Conservation (phyloP, 192 early-diverging fungal genomes). For the Mycoemilia scoparia region DNA sequence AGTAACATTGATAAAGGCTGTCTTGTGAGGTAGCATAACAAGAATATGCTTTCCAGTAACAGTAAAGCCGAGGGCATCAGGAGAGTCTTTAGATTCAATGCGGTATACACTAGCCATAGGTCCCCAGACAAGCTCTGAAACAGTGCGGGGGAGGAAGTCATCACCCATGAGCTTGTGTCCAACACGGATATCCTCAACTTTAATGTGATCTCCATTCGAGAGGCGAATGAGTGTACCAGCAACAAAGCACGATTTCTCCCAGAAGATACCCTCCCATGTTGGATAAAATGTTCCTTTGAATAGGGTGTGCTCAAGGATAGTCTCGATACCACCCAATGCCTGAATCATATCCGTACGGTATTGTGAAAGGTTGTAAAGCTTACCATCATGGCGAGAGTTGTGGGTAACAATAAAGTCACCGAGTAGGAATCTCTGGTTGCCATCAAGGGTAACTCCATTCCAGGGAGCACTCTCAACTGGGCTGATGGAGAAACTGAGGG, state of each 20-base stretch:
- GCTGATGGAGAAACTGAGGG: too few relatives aligned
- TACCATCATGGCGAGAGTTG: slow-evolving; percentile 66
- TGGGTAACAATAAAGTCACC: slow-evolving; percentile 23
- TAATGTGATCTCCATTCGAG: slow-evolving; percentile 10
- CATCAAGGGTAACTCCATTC: too few relatives aligned
- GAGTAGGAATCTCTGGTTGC: slow-evolving; percentile 28
- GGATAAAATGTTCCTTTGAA: slow-evolving; percentile 98
- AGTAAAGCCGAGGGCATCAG: slow-evolving; percentile 1
- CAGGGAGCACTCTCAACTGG: too few relatives aligned
- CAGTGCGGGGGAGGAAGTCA: slow-evolving; percentile 22
- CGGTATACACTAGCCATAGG: slow-evolving; percentile 11
- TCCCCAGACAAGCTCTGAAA: slow-evolving; percentile 9
- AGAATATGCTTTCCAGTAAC: slow-evolving; percentile 21
- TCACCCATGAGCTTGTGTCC: slow-evolving; percentile 31
- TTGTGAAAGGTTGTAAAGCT: slow-evolving; percentile 87
- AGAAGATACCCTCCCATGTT: slow-evolving; percentile 98
- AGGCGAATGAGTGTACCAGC: slow-evolving; percentile 14
- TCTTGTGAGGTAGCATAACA: slow-evolving; percentile 2
- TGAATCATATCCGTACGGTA: slow-evolving; percentile 99
- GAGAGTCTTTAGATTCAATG: slow-evolving; percentile 6
- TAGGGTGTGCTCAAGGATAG: slow-evolving; percentile 94
- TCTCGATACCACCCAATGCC: slow-evolving; percentile 94
- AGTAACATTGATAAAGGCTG: too few relatives aligned
- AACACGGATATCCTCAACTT: slow-evolving; percentile 14
- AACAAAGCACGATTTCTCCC: slow-evolving; percentile 57